These are phyloP conservation scores for Penicillium rolfsii DNA, from an alignment of 2,329 filamentous ascomycete genomes.

Conservation along the genomic window DNA sequence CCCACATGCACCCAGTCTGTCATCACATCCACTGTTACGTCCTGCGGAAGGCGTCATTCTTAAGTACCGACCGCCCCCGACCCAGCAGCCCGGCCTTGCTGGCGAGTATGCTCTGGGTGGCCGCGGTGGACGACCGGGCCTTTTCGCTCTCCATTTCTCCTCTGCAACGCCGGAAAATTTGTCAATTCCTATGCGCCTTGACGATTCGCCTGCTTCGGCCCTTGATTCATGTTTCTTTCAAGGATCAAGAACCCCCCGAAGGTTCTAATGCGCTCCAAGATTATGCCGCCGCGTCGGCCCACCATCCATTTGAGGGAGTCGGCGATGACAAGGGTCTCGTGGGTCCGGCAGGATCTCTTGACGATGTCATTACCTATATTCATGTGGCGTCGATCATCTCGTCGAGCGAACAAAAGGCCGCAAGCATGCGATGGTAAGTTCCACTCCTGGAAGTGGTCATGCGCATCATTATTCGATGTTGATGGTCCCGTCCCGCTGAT, in stretches of 20 bases:
- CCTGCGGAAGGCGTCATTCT: conserved; percentile 82
- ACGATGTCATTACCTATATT: conserved; percentile 90
- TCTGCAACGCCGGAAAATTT: conserved; percentile 79
- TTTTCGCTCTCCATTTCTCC: conserved; percentile 82
- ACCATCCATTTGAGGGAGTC: conserved; percentile 54
- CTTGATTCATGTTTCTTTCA: conserved; percentile 73
- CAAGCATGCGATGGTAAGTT: conserved; percentile 78
- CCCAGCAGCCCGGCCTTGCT: conserved; percentile 82
- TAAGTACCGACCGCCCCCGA: conserved; percentile 78
- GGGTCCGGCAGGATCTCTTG: conserved; percentile 70
- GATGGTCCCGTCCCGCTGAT: conserved; percentile 8
- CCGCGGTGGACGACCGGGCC: conserved; percentile 89
- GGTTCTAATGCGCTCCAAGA: conserved; percentile 64
- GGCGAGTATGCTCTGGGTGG: conserved; percentile 95
- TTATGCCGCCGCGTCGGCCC: conserved; percentile 72
- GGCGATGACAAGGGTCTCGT: conserved; percentile 56
- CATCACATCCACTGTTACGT: conserved; percentile 89
- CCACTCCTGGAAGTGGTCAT: background rate
- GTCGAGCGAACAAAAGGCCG: conserved; percentile 90
- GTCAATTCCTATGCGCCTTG: conserved; percentile 83
- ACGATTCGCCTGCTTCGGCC: conserved; percentile 84
- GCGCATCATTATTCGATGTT: background rate
- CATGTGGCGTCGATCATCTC: conserved; percentile 90
- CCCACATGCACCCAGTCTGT: conserved; percentile 85
- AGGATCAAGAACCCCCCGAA: conserved; percentile 52